phyloP scores from a whole-genome alignment of 2,329 filamentous ascomycete species.

The Colletotrichum sp. region DNA sequence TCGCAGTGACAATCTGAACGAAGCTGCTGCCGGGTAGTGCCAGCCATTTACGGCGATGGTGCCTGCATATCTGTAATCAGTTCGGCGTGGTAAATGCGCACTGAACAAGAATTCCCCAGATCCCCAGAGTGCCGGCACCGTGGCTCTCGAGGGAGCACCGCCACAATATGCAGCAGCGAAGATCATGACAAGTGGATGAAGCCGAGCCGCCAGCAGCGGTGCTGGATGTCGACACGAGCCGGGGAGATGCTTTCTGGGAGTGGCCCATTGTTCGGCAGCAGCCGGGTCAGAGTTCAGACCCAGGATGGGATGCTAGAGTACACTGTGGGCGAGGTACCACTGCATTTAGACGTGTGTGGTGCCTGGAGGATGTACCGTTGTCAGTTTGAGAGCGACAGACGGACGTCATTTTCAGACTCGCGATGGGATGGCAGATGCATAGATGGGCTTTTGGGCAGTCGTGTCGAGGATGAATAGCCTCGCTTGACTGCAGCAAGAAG shows the following conservation, averaged over 20 bases:
- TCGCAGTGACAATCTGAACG: neutral
- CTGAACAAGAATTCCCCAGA: neutral
- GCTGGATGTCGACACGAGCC: conserved; percentile 1
- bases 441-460: neutral
- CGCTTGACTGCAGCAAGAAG: neutral
- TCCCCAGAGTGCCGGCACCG: neutral
- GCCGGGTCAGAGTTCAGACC: neutral
- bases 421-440: conserved; percentile 12
- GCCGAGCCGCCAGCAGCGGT: neutral
- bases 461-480: neutral
- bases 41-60: neutral
- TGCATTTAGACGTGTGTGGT: neutral
- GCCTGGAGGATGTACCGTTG: neutral
- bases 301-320: neutral
- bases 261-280: conserved; percentile 4
- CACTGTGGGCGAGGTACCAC: neutral
- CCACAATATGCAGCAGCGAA: neutral
- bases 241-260: neutral
- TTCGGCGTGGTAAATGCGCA: neutral
- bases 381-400: neutral
- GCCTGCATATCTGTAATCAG: neutral
- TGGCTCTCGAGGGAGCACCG: neutral
- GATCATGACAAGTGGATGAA: neutral
- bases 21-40: neutral
- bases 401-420: neutral